Evolutionary conservation across 371 early-diverging fungal genomes (phyloP).

Genomic region (Syncephalastrum monosporum): DNA sequence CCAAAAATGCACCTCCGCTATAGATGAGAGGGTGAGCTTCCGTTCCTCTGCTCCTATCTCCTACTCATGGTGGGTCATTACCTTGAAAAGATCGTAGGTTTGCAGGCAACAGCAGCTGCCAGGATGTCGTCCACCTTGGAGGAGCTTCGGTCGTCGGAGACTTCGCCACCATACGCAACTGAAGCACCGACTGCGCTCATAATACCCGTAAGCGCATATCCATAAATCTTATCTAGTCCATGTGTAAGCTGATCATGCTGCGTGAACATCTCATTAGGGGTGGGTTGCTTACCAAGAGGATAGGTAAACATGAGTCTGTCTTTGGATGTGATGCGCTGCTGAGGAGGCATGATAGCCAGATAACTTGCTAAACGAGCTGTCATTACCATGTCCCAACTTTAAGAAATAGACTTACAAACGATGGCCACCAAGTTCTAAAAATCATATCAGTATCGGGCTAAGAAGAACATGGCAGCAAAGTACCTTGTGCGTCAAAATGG

Average conservation of each 20-base stretch:
- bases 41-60: too few relatives aligned
- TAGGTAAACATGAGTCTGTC: constrained; percentile 41
- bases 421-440: constrained; percentile 6
- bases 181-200: constrained; percentile 57
- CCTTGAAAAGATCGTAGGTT: constrained; percentile 80
- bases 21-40: constrained; percentile 29
- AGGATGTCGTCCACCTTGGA: constrained; percentile 17
- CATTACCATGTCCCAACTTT: too few relatives aligned
- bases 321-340: constrained; percentile 34
- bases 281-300: constrained; percentile 34
- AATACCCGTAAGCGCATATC: constrained; percentile 25
- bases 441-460: constrained; percentile 7
- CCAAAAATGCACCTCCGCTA: constrained; percentile 33
- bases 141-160: constrained; percentile 67
- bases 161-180: constrained; percentile 69
- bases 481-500: constrained; percentile 51
- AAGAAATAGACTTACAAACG: constrained; percentile 9
- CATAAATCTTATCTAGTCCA: constrained; percentile 37
- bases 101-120: constrained; percentile 42
- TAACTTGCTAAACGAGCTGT: constrained; percentile 30
- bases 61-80: constrained; percentile 5
- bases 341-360: constrained; percentile 40
- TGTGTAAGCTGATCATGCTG: neutral
- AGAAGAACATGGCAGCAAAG: neutral
- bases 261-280: neutral